A percentile compares a stretch with the other conserved stretches of the same genome.
These are phyloP conservation scores for Clonostachys solani DNA, from an alignment of 2,329 filamentous ascomycete species.

Conservation along the genomic window DNA sequence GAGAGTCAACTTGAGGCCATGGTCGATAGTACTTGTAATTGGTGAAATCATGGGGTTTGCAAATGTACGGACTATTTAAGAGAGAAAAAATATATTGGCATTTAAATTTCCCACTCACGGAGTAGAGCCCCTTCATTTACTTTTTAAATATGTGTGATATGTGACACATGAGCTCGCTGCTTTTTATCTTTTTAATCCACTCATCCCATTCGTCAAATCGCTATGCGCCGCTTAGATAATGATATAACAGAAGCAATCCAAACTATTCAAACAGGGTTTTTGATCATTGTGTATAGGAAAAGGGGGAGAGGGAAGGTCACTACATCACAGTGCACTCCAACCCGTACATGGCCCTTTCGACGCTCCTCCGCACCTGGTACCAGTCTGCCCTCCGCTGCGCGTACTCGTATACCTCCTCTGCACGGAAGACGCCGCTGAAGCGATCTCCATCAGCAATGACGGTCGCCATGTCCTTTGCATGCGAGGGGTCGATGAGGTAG, in stretches of 20 bases:
- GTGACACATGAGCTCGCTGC: too few species aligned
- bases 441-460: constrained; percentile 90
- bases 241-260: background rate
- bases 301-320: constrained; percentile 9
- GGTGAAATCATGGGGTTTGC: too few species aligned
- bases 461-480: constrained; percentile 91
- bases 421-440: constrained; percentile 87
- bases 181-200: too few species aligned
- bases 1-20: too few species aligned
- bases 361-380: constrained; percentile 83
- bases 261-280: background rate
- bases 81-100: too few species aligned
- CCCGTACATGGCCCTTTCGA: constrained; percentile 97
- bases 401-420: constrained; percentile 97
- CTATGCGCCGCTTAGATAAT: too few species aligned
- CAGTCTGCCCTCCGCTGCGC: constrained; percentile 91
- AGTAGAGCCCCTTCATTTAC: too few species aligned
- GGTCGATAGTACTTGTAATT: too few species aligned
- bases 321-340: constrained; percentile 86
- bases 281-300: background rate
- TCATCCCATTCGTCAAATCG: too few species aligned
- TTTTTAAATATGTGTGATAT: too few species aligned
- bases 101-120: too few species aligned
- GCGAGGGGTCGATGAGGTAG: constrained; percentile 78
- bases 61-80: too few species aligned